Percentiles rank a stretch among this genome's conserved stretches.
Conservation (phyloP, 345 rosid genomes). For the Boechera retrofracta region DNA sequence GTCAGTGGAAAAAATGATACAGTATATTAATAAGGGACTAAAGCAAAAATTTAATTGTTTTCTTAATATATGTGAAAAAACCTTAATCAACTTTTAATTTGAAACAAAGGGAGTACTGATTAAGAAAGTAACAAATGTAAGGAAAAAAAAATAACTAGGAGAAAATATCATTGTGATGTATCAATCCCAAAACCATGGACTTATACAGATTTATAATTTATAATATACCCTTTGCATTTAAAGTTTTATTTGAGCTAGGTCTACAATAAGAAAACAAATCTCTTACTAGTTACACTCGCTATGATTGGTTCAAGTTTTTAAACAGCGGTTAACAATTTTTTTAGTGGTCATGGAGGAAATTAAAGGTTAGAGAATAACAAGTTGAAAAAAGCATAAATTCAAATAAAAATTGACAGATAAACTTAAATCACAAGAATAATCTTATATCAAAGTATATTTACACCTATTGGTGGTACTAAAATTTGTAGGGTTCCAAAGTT, state of each 20-base stretch:
- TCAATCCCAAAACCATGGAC: conserved; percentile 23
- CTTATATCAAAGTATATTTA: too few relatives aligned
- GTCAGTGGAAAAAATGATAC: too few relatives aligned
- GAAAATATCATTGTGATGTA: conserved; percentile 7
- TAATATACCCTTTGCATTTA: not conserved
- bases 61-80: too few relatives aligned
- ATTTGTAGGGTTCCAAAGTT: too few relatives aligned
- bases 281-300: not conserved
- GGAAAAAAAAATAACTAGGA: not conserved
- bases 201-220: not conserved
- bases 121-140: conserved; percentile 1
- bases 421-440: too few relatives aligned
- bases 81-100: too few relatives aligned
- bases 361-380: not conserved
- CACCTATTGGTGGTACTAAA: too few relatives aligned
- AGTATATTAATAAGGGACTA: too few relatives aligned
- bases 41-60: too few relatives aligned
- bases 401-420: too few relatives aligned
- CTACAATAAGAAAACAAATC: not conserved
- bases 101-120: not conserved
- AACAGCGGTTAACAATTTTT: too few relatives aligned
- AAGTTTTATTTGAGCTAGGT: conserved; percentile 18
- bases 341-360: not conserved
- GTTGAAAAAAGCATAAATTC: too few relatives aligned
- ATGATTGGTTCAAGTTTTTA: not conserved